phyloP scores from a whole-genome alignment of 2,329 filamentous ascomycete species.

The Exophiala bonariae region DNA sequence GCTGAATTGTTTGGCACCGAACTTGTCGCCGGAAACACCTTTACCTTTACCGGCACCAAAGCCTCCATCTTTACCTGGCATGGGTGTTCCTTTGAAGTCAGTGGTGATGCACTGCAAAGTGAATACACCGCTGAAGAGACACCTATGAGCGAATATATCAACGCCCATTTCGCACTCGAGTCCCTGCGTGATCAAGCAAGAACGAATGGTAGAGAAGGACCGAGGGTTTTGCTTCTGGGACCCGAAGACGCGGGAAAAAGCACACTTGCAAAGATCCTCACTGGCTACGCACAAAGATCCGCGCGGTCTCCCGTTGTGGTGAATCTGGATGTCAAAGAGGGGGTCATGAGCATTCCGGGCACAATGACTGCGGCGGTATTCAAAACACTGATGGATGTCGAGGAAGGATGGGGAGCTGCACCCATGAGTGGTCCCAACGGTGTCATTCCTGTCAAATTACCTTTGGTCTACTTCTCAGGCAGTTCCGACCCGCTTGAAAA shows the following conservation, averaged over 20 bases:
- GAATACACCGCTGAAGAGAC: constrained; percentile 77
- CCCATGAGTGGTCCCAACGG: constrained; percentile 83
- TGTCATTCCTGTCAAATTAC: constrained; percentile 84
- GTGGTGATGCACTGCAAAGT: constrained; percentile 59
- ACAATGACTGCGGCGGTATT: constrained; percentile 85
- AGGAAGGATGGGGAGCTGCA: constrained; percentile 85
- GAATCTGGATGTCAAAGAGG: constrained; percentile 81
- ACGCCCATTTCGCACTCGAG: constrained; percentile 85
- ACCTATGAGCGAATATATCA: constrained; percentile 75
- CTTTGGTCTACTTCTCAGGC: constrained; percentile 87
- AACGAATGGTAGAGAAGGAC: constrained; percentile 57
- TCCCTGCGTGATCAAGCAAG: constrained; percentile 65
- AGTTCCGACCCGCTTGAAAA: constrained; percentile 60
- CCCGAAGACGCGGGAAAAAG: constrained; percentile 81
- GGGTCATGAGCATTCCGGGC: constrained; percentile 74
- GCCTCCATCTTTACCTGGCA: constrained; percentile 90
- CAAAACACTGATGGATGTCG: constrained; percentile 81
- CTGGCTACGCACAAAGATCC: constrained; percentile 74
- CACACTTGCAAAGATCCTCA: constrained; percentile 72
- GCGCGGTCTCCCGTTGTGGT: constrained; percentile 77
- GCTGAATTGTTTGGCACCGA: constrained; percentile 96
- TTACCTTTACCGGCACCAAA: constrained; percentile 79
- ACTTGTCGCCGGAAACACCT: constrained; percentile 75
- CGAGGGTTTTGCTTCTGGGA: constrained; percentile 81
- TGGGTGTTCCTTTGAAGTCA: constrained; percentile 81